Evolutionary conservation across 106 monocot genomes (phyloP).

Genomic region (Vanilla planifolia): DNA sequence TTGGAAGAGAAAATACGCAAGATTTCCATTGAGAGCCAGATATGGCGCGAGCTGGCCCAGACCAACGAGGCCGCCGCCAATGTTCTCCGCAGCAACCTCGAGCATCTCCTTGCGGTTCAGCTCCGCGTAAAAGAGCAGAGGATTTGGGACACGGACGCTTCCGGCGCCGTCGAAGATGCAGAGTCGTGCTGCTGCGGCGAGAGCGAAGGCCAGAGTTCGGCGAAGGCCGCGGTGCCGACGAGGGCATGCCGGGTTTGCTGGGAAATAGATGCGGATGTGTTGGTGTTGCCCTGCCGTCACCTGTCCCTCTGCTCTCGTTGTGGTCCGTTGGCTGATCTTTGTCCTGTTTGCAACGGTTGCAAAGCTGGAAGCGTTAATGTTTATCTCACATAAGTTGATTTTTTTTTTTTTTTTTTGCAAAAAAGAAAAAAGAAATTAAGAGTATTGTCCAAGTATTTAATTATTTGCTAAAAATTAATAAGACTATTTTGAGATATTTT

Average conservation of each 20-base stretch:
- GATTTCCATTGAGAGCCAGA: constrained; percentile 41
- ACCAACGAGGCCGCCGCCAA: constrained; percentile 42
- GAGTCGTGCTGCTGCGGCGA: constrained; percentile 48
- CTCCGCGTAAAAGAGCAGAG: neutral
- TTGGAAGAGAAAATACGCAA: constrained; percentile 37
- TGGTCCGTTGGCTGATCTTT: constrained; percentile 22
- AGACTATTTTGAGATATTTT: no score
- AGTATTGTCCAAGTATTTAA: no score
- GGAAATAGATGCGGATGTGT: constrained; percentile 26
- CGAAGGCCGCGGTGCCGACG: neutral
- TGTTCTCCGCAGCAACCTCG: constrained; percentile 44
- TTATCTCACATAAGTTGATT: no score
- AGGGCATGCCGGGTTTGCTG: constrained; percentile 18
- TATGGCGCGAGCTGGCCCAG: constrained; percentile 61
- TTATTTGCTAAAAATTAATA: no score
- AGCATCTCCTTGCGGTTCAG: constrained; percentile 34
- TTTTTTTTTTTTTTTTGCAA: no score
- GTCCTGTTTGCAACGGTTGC: constrained; percentile 36
- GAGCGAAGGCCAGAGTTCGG: neutral
- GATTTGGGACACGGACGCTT: constrained; percentile 4
- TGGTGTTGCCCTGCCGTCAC: constrained; percentile 65
- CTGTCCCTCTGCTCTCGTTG: constrained; percentile 49
- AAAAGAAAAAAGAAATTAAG: no score
- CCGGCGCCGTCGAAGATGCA: constrained; percentile 30
- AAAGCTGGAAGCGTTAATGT: constrained; percentile 41